Evolutionary conservation across 2,329 filamentous ascomycete genomes (phyloP), one percentile per base, ranked within the genome.

Genomic region (Exophiala spinifera): DNA sequence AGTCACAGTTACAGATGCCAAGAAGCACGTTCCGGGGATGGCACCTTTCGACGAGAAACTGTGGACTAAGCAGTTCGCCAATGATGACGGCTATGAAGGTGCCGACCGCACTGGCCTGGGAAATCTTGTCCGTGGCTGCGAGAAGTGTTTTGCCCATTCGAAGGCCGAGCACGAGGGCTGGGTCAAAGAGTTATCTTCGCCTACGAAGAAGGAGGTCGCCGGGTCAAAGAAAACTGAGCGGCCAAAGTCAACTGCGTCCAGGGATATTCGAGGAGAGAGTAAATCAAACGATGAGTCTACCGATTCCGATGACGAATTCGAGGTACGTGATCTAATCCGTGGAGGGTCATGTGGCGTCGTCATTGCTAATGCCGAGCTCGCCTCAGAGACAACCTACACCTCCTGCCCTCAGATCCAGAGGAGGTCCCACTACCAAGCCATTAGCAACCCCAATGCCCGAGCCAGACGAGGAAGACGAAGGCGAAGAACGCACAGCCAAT

Each of bases 21-120:
- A 74, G 13, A 74, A 71, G 60, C 70, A 79, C 59, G 74, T 86
- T 33, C 77, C 76, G 63, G 82, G 82, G 0, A 69, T 84, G 39
- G 75, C 73, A 4, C 67, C 69, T 8, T 85, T 85, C 58, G 72
- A 82, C 55, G 72, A 78, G 59, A 61, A 69, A 17, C 56, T 61
- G 2, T 84, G 80, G 78, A 64, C 67, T 6, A 60, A 61, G 21
- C 65, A 70, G 42, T 60, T 64, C 33, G 44, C 55, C 42, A 57
- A 51, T 15, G 55, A 60, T 8, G 57, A 60, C 7, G 57, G 55
- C 6, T 60, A 60, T 40, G 57, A 60, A 39, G 57, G 57, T 17
- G 51, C 55, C 8, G 55, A 57, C 15, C 44, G 51, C 10, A 55
- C 57, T 1, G 57, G 55, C 15, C 37, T 60, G 37, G 45, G 31